Base-by-base conservation (phyloP, 306 rosid species). In the Dalbergia cultrata region DNA sequence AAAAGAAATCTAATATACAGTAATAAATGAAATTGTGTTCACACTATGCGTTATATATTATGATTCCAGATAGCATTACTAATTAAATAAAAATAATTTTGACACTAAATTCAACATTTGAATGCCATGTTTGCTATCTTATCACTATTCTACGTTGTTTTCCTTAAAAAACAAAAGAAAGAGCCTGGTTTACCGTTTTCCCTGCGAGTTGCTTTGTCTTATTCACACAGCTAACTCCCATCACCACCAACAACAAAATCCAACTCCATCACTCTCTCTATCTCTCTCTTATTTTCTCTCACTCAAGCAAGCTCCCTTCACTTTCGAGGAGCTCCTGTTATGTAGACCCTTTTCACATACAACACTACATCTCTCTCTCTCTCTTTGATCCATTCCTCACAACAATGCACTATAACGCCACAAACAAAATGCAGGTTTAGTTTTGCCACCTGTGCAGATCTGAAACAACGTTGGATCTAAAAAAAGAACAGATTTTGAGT, bases 191-290 rank as follows among this genome's bases (percentile, higher is more conserved):
- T 71, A 54, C 61, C 72, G 61, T 64, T 66, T 66, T 81, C 71
- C 64, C 86, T 82, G 77, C 75, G 64, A 80, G 86, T 74, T 88
- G 65, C 85, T 58, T 84, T 72, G 78, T 86, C 88, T 62, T 88
- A 47, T 85, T 84, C 80, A 62, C 74, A 11, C 81, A 77, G 84
- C 85, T 45, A 72, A 72, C 86, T 71, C 71, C 61, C 76, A 52
- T n/a, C 77, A 64, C 59, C 76, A 67, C 83, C 80, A n/a, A n/a
- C n/a, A n/a, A n/a, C 66, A 80, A 70, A 69, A 50, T 50, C 56
- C 17, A 50, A 50, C 7, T 56, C 67, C 43, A 70, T 54, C 67
- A 17, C 79, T n/a, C 33, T 75, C 41, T 72, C 41, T 79, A 44
- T 57, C 77, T 26, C 71, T 34, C 78, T 61, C 61, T 26, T 69